A percentile compares a stretch with the other conserved stretches of the same genome.
Evolutionary conservation across 2,329 filamentous ascomycete genomes (phyloP).

Genomic region (Cryphonectria parasitica): DNA sequence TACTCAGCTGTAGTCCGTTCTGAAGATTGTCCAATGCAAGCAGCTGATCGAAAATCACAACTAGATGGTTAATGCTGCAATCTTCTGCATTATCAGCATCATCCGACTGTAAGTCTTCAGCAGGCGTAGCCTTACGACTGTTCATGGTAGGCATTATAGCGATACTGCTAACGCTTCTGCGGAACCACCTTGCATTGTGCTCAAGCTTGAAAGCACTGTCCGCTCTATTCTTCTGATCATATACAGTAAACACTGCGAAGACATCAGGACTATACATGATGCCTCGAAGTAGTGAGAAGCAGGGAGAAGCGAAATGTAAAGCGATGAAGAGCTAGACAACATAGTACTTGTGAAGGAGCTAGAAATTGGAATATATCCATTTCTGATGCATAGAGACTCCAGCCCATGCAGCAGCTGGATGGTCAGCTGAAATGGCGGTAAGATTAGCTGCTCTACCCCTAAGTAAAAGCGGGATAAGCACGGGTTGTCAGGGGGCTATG

Average conservation of each 20-base stretch:
- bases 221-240: neutral
- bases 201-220: neutral
- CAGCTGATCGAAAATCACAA: neutral
- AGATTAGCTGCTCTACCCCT: too few relatives aligned
- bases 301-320: too few relatives aligned
- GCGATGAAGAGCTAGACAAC: too few relatives aligned
- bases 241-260: neutral
- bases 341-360: too few relatives aligned
- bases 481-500: too few relatives aligned
- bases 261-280: too few relatives aligned
- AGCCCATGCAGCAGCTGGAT: too few relatives aligned
- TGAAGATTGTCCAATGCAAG: neutral
- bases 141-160: neutral
- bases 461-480: too few relatives aligned
- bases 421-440: too few relatives aligned
- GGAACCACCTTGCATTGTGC: neutral
- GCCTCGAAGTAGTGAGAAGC: too few relatives aligned
- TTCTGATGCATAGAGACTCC: too few relatives aligned
- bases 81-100: neutral
- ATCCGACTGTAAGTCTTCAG: neutral
- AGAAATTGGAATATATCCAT: too few relatives aligned
- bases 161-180: neutral
- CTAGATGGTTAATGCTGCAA: neutral
- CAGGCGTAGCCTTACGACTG: neutral
- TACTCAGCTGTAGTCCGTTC: neutral